These are phyloP conservation scores for Globisporangium recalcitrans DNA, from an alignment of 352 stramenopile species.

Conservation along the genomic window DNA sequence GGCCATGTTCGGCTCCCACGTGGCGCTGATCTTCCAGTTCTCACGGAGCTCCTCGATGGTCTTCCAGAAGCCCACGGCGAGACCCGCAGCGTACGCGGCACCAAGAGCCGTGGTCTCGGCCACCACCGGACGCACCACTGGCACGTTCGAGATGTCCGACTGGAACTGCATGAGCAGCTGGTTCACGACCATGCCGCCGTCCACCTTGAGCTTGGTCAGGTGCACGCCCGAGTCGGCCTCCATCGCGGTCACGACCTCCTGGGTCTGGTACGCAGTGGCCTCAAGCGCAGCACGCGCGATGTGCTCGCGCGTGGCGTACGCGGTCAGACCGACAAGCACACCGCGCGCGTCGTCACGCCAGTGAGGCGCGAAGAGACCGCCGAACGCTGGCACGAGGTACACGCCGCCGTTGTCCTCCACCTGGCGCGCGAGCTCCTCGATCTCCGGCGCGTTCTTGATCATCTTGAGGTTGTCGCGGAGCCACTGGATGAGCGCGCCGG, in stretches of 20 bases:
- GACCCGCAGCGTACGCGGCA: constrained; percentile 95
- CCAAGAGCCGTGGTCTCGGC: constrained; percentile 97
- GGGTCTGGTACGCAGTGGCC: constrained; percentile 94
- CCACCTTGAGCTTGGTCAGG: constrained; percentile 91
- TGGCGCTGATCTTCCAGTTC: constrained; percentile 74
- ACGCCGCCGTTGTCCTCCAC: constrained; percentile 94
- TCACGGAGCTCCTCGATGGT: constrained; percentile 78
- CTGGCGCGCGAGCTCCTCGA: constrained; percentile 83
- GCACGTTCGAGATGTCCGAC: constrained; percentile 92
- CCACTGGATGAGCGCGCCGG: constrained; percentile 97
- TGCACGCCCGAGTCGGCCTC: constrained; percentile 89
- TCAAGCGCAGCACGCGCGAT: constrained; percentile 95
- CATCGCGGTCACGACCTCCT: constrained; percentile 94
- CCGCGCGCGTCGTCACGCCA: constrained; percentile 96
- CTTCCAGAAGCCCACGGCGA: constrained; percentile 96
- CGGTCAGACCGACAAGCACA: constrained; percentile 95
- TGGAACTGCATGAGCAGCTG: constrained; percentile 98
- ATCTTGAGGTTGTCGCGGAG: constrained; percentile 97
- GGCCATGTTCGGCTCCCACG: constrained; percentile 74
- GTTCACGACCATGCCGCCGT: constrained; percentile 98
- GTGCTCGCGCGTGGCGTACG: constrained; percentile 93
- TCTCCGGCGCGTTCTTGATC: constrained; percentile 85
- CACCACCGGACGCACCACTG: constrained; percentile 91
- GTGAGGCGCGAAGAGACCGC: constrained; percentile 95
- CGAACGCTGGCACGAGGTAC: constrained; percentile 98